Evolutionary conservation across 2,329 filamentous ascomycete genomes (phyloP).

Genomic region (Colletotrichum gloeosporioides): DNA sequence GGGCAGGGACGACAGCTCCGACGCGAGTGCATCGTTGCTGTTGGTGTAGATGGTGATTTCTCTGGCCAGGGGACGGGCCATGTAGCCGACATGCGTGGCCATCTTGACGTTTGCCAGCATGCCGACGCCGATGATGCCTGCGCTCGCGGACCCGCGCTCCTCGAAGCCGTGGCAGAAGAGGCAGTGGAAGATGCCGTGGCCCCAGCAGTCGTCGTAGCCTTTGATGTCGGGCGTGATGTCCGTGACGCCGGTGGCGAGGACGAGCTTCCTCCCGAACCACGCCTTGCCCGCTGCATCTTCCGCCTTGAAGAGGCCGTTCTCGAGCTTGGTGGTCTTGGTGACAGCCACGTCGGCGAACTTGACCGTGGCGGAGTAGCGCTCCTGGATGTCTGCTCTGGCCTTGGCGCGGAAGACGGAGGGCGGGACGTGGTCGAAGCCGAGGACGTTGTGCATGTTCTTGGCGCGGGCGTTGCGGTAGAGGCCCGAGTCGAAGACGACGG

Average conservation of each 20-base stretch:
- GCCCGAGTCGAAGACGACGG: slow-evolving; percentile 54
- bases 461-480: slow-evolving; percentile 55
- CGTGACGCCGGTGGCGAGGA: slow-evolving; percentile 58
- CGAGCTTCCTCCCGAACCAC: slow-evolving; percentile 57
- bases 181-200: slow-evolving; percentile 59
- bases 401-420: slow-evolving; percentile 40
- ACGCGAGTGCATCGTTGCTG: slow-evolving; percentile 38
- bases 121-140: slow-evolving; percentile 51
- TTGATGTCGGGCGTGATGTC: slow-evolving; percentile 57
- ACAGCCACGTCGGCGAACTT: slow-evolving; percentile 34
- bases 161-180: slow-evolving; percentile 67
- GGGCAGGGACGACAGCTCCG: slow-evolving; percentile 30
- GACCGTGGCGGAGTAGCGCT: slow-evolving; percentile 33
- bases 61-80: slow-evolving; percentile 48
- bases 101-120: slow-evolving; percentile 33
- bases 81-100: slow-evolving; percentile 44
- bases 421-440: slow-evolving; percentile 41
- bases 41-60: slow-evolving; percentile 58
- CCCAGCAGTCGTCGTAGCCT: slow-evolving; percentile 63
- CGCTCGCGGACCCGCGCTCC: slow-evolving; percentile 50
- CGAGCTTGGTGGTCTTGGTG: slow-evolving; percentile 31
- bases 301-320: slow-evolving; percentile 36
- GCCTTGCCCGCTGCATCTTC: slow-evolving; percentile 44
- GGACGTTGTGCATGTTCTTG: slow-evolving; percentile 53
- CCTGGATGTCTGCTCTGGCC: slow-evolving; percentile 35